These are phyloP conservation scores for Adansonia rubrostipa DNA, from an alignment of 441 rosid species.

Conservation along the genomic window DNA sequence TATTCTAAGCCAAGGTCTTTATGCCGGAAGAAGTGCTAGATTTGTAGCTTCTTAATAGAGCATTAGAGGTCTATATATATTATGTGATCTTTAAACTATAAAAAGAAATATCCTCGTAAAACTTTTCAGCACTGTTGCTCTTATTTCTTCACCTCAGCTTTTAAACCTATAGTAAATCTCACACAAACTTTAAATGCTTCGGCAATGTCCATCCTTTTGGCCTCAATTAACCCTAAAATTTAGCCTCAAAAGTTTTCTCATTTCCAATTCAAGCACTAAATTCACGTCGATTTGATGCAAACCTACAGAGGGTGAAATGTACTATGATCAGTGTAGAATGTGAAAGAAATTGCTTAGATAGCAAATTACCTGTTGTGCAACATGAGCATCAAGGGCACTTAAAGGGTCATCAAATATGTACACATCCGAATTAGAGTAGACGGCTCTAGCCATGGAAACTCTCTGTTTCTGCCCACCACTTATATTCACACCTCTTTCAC, in stretches of 20 bases:
- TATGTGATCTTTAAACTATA: background rate
- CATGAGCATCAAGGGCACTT: conserved; percentile 97
- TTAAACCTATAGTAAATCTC: background rate
- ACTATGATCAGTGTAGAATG: background rate
- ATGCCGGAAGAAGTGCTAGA: background rate
- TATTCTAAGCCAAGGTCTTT: background rate
- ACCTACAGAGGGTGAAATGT: background rate
- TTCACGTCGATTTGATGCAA: background rate
- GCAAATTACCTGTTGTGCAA: conserved; percentile 77
- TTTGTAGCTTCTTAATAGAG: background rate
- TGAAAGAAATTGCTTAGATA: background rate
- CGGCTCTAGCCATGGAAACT: conserved; percentile 97
- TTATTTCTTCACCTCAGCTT: background rate
- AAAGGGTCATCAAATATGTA: conserved; percentile 97
- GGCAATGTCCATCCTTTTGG: background rate
- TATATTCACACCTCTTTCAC: conserved; percentile 97
- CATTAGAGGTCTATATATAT: background rate
- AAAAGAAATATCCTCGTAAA: background rate
- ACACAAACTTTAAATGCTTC: background rate
- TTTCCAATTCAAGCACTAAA: background rate
- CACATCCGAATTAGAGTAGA: conserved; percentile 86
- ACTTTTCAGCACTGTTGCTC: background rate
- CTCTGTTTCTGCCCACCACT: conserved; percentile 99
- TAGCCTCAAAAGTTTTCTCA: conserved; percentile 2
- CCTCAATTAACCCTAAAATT: background rate